phyloP scores from a whole-genome alignment of 2,329 filamentous ascomycete species.

The Podosphaera leucotricha region DNA sequence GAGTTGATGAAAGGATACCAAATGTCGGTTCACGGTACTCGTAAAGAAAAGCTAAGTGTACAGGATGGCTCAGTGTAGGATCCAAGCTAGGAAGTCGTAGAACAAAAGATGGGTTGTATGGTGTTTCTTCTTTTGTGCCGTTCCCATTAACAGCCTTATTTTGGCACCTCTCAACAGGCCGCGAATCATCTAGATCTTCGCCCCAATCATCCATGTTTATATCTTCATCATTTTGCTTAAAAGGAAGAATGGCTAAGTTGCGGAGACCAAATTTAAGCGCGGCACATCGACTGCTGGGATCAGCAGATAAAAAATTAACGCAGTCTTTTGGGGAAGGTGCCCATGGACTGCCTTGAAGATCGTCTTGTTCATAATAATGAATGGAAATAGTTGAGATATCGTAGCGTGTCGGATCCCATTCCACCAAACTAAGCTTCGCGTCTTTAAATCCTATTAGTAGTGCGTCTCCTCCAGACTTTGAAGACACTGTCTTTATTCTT shows the following conservation, averaged over 20 bases:
- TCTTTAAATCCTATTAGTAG: constrained; percentile 69
- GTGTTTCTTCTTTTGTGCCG: constrained; percentile 25
- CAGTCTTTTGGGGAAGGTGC: constrained; percentile 50
- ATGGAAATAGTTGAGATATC: constrained; percentile 75
- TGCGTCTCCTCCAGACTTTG: constrained; percentile 61
- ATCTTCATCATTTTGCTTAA: constrained; percentile 67
- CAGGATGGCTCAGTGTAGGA: constrained; percentile 62
- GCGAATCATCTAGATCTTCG: constrained; percentile 50
- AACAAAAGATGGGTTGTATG: constrained; percentile 81
- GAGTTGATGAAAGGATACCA: constrained; percentile 66
- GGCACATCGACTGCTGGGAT: constrained; percentile 80
- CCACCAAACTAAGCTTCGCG: constrained; percentile 76
- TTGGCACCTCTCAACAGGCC: constrained; percentile 24
- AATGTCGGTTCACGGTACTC: constrained; percentile 97
- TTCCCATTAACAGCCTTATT: constrained; percentile 11
- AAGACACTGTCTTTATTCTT: constrained; percentile 46
- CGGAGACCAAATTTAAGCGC: constrained; percentile 77
- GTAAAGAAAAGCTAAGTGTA: constrained; percentile 80
- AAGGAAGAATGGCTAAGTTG: constrained; percentile 82
- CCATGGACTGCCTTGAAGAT: constrained; percentile 64
- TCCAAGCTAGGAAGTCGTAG: constrained; percentile 75
- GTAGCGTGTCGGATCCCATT: constrained; percentile 72
- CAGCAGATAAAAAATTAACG: constrained; percentile 62
- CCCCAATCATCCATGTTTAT: constrained; percentile 84
- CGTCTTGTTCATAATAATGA: constrained; percentile 94